A percentile compares a stretch with the other conserved stretches of the same genome.
Conservation (phyloP, 169 alveolate genomes). For the Cryptosporidium canis region DNA sequence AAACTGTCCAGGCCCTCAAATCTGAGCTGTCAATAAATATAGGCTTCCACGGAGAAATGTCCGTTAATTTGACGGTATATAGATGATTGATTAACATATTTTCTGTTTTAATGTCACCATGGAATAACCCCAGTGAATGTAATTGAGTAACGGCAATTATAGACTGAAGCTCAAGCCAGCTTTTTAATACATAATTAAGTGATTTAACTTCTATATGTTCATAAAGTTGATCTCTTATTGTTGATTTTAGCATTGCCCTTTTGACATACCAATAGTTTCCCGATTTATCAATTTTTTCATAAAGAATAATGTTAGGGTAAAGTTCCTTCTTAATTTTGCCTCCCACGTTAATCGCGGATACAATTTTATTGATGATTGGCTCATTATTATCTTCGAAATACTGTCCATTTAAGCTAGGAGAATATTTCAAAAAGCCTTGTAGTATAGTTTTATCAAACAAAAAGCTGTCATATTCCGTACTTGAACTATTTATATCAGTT, state of each 20-base stretch:
- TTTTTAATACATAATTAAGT: not conserved
- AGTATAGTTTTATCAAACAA: not conserved
- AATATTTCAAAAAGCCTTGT: not conserved
- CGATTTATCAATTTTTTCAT: not conserved
- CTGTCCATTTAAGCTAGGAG: conserved; percentile 45
- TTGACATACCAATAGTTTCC: conserved; percentile 4
- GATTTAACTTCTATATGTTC: not conserved
- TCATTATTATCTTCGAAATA: not conserved
- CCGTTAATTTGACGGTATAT: conserved; percentile 74
- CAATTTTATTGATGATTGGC: not conserved
- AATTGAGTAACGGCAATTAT: conserved; percentile 72
- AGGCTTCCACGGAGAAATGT: conserved; percentile 72
- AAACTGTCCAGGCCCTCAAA: conserved; percentile 40
- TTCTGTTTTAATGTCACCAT: conserved; percentile 78
- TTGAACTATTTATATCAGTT: not conserved
- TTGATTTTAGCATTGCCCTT: conserved; percentile 20
- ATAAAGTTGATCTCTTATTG: conserved; percentile 4
- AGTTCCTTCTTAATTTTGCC: not conserved
- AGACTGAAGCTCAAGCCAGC: conserved; percentile 71
- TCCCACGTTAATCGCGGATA: not conserved
- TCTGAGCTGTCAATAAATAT: conserved; percentile 46
- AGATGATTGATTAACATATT: conserved; percentile 73
- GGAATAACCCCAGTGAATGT: conserved; percentile 75
- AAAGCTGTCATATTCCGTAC: not conserved
- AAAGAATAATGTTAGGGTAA: conserved; percentile 40